Conservation (phyloP, 352 stramenopile genomes). For the Pythium coloratum region DNA sequence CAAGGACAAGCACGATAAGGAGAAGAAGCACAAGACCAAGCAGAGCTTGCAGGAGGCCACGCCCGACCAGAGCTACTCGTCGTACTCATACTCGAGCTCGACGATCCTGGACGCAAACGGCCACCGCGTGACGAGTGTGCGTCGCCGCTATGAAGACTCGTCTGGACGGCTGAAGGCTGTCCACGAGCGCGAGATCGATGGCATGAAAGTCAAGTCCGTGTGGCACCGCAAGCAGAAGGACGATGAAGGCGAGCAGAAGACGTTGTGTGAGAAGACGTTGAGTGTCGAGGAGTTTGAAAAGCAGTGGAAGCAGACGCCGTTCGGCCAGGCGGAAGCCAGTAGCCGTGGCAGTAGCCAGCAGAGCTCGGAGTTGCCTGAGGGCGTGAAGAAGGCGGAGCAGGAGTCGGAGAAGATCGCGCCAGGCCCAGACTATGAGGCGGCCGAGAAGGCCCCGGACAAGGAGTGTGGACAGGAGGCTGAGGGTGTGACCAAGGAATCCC, state of each 20-base stretch:
- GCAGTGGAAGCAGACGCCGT: conserved; percentile 61
- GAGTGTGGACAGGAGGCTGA: conserved; percentile 27
- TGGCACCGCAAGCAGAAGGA: conserved; percentile 49
- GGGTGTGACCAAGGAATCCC: conserved; percentile 37
- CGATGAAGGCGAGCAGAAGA: conserved; percentile 63
- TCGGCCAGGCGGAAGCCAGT: conserved; percentile 43
- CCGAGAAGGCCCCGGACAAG: conserved; percentile 42
- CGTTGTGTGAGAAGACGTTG: conserved; percentile 27
- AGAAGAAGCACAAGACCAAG: conserved; percentile 10
- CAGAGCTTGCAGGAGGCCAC: conserved; percentile 2
- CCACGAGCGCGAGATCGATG: conserved; percentile 68
- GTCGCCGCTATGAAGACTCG: conserved; percentile 79
- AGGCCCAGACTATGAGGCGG: conserved; percentile 29
- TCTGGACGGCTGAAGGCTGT: conserved; percentile 63
- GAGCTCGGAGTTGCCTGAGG: conserved; percentile 22
- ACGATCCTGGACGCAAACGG: conserved; percentile 63
- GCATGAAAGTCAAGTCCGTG: conserved; percentile 55
- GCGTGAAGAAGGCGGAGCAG: conserved; percentile 21
- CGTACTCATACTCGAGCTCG: conserved; percentile 66
- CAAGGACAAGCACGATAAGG: conserved; percentile 5
- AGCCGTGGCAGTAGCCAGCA: background rate
- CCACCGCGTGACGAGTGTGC: conserved; percentile 44
- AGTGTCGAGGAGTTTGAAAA: conserved; percentile 63
- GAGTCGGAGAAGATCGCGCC: conserved; percentile 19
- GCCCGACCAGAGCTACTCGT: conserved; percentile 36